A percentile compares a stretch with the other conserved stretches of the same genome.
Conservation (phyloP, 2,329 filamentous ascomycete genomes). For the Diplodia seriata region DNA sequence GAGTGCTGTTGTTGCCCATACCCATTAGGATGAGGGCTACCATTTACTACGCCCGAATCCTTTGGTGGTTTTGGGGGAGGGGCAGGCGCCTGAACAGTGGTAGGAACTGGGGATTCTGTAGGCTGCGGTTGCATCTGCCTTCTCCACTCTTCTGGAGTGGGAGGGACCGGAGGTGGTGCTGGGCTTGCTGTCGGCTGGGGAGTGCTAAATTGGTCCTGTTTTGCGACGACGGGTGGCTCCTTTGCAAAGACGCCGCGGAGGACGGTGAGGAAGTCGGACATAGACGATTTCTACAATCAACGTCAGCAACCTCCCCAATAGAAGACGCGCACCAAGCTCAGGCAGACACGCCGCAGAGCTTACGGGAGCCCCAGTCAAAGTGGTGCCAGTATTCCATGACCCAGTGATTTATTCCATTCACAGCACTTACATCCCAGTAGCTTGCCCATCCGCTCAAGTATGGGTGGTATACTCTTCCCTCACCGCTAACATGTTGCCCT, state of each 20-base stretch:
- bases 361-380: not conserved
- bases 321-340: not conserved
- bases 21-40: slow-evolving; percentile 33
- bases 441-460: slow-evolving; percentile 90
- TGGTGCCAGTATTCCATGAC: not conserved
- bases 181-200: slow-evolving; percentile 43
- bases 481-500: slow-evolving; percentile 92
- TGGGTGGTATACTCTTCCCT: slow-evolving; percentile 93
- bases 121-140: slow-evolving; percentile 43
- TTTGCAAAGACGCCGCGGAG: slow-evolving; percentile 89
- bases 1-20: slow-evolving; percentile 38
- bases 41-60: slow-evolving; percentile 7
- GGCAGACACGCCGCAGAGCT: not conserved
- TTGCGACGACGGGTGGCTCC: slow-evolving; percentile 88
- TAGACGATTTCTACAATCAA: slow-evolving; percentile 73
- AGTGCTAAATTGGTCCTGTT: slow-evolving; percentile 51
- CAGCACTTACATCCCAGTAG: slow-evolving; percentile 81
- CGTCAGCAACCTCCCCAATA: not conserved
- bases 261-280: slow-evolving; percentile 82
- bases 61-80: slow-evolving; percentile 59
- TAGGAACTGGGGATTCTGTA: slow-evolving; percentile 44
- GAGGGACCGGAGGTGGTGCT: slow-evolving; percentile 68
- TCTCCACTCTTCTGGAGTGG: slow-evolving; percentile 67
- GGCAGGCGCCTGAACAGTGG: slow-evolving; percentile 35
- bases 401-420: not conserved